Base-by-base conservation (phyloP, 2,329 filamentous ascomycete genomes). In the Cryphonectria japonica region DNA sequence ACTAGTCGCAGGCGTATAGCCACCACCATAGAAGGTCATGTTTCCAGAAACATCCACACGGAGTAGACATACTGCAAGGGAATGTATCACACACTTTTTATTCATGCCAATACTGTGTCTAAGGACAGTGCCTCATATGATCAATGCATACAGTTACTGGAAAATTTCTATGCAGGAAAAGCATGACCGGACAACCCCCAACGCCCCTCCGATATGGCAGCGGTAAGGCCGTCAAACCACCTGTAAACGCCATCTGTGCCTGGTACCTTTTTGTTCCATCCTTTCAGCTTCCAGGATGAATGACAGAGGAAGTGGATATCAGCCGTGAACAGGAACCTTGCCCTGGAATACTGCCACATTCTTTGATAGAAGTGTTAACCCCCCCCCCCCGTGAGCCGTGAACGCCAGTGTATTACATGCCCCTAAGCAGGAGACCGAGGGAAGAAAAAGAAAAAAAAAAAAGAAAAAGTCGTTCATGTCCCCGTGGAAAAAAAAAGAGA, bases 401-500 rank as follows among this genome's bases (percentile, higher is more conserved):
- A 68, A 64, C 67, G 66, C 59, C 67, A 16, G 16, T 65, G 62
- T 41, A 63, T 64, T 68, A 63, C 62, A 68, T 37, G 14, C 22
- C 43, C n/a, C 8, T 52, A 29, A n/a, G 2, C 59, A 52, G 19
- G 26, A 14, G 52, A 39, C 5, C 37, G 37, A 39, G 37, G 26
- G 26, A 26, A 26, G 26, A 26, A 26, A 37, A 39, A 39, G 6
- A 9, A 9, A 39, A 39, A 9, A 9, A 39, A 6, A 5, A 39
- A 9, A 39, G 37, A 29, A 9, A 37, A 32, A 68, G 37, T 37
- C n/a, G n/a, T 13, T 32, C 66, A 22, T 63, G 66, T 39, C 34
- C 32, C 19, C 32, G 13, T 14, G 26, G 26, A 29, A 7, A 50
- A 1, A 54, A 16, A 32, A 22, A 22, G 54, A 39, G 26, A 29